These are phyloP conservation scores for Pichia sorboxylosa DNA, from an alignment of 1,139 yeast species.

Conservation along the genomic window DNA sequence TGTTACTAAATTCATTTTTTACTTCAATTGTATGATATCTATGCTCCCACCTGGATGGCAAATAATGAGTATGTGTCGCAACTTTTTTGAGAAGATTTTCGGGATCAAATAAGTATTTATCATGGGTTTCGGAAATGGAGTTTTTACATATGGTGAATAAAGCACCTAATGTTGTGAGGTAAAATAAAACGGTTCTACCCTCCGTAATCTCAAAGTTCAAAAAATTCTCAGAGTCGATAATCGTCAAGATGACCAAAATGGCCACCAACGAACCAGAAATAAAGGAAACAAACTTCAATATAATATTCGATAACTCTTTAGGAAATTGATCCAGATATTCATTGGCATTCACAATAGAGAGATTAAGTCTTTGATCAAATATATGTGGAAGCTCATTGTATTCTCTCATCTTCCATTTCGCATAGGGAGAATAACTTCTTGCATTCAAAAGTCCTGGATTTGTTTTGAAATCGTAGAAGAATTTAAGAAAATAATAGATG, in stretches of 20 bases:
- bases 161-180: constrained; percentile 72
- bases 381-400: constrained; percentile 87
- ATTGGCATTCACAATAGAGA: constrained; percentile 71
- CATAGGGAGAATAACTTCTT: constrained; percentile 84
- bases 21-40: constrained; percentile 72
- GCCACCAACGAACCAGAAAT: constrained; percentile 85
- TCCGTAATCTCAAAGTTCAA: constrained; percentile 80
- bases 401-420: constrained; percentile 92
- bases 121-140: constrained; percentile 33
- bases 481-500: constrained; percentile 72
- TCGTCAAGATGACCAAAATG: constrained; percentile 67
- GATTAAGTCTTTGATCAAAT: constrained; percentile 63
- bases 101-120: constrained; percentile 66
- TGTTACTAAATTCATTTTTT: constrained; percentile 66
- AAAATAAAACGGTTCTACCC: constrained; percentile 73
- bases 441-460: constrained; percentile 80
- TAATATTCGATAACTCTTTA: constrained; percentile 57
- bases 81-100: constrained; percentile 72
- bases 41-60: constrained; percentile 82
- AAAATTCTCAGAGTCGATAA: constrained; percentile 87
- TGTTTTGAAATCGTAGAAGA: constrained; percentile 84
- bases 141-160: constrained; percentile 33
- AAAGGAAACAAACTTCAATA: constrained; percentile 59
- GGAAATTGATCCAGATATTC: constrained; percentile 88
- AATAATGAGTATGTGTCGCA: constrained; percentile 78